These are phyloP conservation scores for Musa schizocarpa DNA, from an alignment of 176 grass and related monocot species.

Conservation along the genomic window DNA sequence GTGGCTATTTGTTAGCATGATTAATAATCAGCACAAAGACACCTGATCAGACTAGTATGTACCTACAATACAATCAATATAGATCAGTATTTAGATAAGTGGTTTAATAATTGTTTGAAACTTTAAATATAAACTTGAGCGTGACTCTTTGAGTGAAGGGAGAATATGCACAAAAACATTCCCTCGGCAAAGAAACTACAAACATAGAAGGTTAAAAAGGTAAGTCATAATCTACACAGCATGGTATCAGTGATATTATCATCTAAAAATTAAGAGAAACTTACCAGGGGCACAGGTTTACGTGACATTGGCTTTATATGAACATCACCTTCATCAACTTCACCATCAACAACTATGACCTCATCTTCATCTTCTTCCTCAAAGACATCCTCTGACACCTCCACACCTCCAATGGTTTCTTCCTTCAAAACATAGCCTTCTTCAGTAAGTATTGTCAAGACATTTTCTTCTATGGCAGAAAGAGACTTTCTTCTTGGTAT, in stretches of 20 bases:
- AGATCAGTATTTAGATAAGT: no score
- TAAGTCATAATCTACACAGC: not conserved
- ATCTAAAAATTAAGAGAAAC: conserved; percentile 12
- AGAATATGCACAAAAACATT: not conserved
- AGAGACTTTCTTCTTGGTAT: conserved; percentile 83
- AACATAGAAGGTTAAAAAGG: not conserved
- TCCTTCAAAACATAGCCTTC: conserved; percentile 77
- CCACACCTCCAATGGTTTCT: conserved; percentile 27
- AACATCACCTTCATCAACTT: conserved; percentile 97
- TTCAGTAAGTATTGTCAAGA: conserved; percentile 78
- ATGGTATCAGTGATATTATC: not conserved
- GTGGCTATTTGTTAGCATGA: no score
- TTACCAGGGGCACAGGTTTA: conserved; percentile 56
- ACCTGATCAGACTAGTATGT: no score
- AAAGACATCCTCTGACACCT: conserved; percentile 47
- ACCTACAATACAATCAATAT: no score
- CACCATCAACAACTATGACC: conserved; percentile 60
- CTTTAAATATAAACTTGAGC: not conserved
- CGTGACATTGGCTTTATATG: conserved; percentile 78
- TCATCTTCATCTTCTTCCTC: conserved; percentile 86
- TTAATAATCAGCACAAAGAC: no score
- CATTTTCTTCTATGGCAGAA: conserved; percentile 76
- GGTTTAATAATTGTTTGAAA: no score
- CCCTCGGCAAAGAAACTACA: not conserved
- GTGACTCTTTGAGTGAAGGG: not conserved